phyloP scores from a whole-genome alignment of 2,329 filamentous ascomycete species.

The Scedosporium aurantiacum region DNA sequence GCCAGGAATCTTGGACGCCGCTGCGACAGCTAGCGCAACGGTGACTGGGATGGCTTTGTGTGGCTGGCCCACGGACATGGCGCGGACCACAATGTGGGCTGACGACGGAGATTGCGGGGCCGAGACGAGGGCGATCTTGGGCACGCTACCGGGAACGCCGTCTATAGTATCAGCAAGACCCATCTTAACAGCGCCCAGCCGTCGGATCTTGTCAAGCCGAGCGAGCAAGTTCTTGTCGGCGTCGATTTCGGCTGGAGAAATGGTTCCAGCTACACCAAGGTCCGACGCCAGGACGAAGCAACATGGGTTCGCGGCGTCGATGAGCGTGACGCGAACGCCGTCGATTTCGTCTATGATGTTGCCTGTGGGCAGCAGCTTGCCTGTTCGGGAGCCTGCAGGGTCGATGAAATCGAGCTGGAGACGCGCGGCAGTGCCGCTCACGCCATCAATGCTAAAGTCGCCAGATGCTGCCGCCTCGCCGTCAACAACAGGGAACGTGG shows the following conservation, averaged over 20 bases:
- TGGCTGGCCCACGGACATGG: constrained; percentile 43
- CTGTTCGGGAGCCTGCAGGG: constrained; percentile 54
- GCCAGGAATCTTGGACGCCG: constrained; percentile 33
- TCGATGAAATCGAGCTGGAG: constrained; percentile 51
- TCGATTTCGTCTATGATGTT: constrained; percentile 39
- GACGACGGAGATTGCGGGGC: constrained; percentile 22
- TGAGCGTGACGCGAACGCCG: constrained; percentile 39
- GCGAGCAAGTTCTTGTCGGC: constrained; percentile 28
- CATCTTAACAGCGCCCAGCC: constrained; percentile 48
- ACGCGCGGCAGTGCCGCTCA: constrained; percentile 44
- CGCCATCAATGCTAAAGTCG: constrained; percentile 52
- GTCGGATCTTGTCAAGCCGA: constrained; percentile 44
- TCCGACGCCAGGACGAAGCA: constrained; percentile 48
- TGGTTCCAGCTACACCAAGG: constrained; percentile 34
- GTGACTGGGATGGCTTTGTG: constrained; percentile 47
- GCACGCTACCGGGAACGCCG: constrained; percentile 41
- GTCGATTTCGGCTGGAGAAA: constrained; percentile 44
- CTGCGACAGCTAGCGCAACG: constrained; percentile 38
- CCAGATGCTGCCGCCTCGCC: constrained; percentile 37
- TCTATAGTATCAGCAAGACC: constrained; percentile 34
- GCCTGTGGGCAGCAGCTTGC: constrained; percentile 48
- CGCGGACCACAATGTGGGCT: constrained; percentile 24
- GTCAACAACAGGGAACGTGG: constrained; percentile 41
- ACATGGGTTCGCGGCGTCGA: constrained; percentile 54
- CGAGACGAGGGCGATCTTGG: constrained; percentile 51